Percentiles rank a stretch among this genome's conserved stretches.
Evolutionary conservation across 1,284 basidiomycete species (phyloP).

Genomic region (Ceratobasidium sp.): DNA sequence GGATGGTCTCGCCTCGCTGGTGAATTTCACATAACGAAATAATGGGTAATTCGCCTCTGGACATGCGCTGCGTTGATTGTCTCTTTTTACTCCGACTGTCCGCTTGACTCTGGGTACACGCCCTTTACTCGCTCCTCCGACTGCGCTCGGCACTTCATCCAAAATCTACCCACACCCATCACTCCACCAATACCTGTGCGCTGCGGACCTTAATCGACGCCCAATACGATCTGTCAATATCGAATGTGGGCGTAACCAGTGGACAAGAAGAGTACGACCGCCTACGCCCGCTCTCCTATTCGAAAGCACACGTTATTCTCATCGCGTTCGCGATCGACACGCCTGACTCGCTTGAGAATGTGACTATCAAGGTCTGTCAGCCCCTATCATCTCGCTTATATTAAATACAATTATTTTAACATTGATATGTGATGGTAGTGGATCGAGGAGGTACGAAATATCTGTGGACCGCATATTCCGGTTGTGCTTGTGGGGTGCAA

Average conservation of each 20-base stretch:
- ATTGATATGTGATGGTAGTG: constrained; percentile 69
- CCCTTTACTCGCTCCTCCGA: too few species aligned
- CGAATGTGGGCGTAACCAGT: constrained; percentile 39
- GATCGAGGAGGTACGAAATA: constrained; percentile 95
- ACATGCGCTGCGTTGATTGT: too few species aligned
- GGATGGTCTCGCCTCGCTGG: too few species aligned
- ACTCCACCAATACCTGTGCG: too few species aligned
- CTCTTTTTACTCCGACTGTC: too few species aligned
- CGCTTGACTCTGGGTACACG: too few species aligned
- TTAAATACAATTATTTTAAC: constrained; percentile 42
- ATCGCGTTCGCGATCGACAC: constrained; percentile 98
- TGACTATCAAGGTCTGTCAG: constrained; percentile 81
- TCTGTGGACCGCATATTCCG: constrained; percentile 87
- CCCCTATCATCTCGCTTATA: constrained; percentile 11
- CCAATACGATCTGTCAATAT: constrained; percentile 45
- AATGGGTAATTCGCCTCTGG: too few species aligned
- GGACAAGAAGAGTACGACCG: constrained; percentile 65
- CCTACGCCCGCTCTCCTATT: constrained; percentile 94
- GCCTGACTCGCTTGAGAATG: constrained; percentile 96
- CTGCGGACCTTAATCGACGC: too few species aligned
- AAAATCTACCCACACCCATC: too few species aligned
- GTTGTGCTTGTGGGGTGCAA: constrained; percentile 91
- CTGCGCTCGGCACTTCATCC: too few species aligned
- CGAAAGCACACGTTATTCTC: constrained; percentile 97
- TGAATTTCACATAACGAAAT: too few species aligned